These are phyloP conservation scores for Abrus precatorius DNA, from an alignment of 306 rosid species.

Conservation along the genomic window DNA sequence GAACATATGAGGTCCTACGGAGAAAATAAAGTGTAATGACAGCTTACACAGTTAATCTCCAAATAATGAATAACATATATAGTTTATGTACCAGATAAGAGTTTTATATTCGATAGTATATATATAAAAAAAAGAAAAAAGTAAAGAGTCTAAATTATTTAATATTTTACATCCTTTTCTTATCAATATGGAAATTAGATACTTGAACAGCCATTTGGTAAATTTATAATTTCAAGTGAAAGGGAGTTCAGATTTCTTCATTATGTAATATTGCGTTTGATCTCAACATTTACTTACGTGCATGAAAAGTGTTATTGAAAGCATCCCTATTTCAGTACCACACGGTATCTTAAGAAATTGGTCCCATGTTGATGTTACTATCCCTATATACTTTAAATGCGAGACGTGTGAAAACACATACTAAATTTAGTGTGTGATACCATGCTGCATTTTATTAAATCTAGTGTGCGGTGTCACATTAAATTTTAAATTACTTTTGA, in stretches of 20 bases:
- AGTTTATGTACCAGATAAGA: too few species aligned
- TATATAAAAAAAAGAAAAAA: too few species aligned
- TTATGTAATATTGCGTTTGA: not conserved
- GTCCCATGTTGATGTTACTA: not conserved
- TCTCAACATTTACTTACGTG: too few species aligned
- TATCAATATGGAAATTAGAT: not conserved
- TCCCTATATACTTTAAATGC: not conserved
- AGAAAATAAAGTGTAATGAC: not conserved
- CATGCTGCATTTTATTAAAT: not conserved
- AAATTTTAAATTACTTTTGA: not conserved
- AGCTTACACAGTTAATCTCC: not conserved
- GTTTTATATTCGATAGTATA: too few species aligned
- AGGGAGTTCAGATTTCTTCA: not conserved
- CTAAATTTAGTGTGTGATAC: too few species aligned
- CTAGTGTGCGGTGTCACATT: not conserved
- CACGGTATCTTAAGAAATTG: not conserved
- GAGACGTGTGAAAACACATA: too few species aligned
- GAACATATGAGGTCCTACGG: not conserved
- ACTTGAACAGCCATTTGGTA: not conserved
- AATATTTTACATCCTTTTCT: not conserved
- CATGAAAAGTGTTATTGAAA: too few species aligned
- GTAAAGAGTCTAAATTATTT: too few species aligned
- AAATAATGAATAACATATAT: not conserved
- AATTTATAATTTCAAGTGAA: not conserved
- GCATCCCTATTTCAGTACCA: not conserved